Percentiles rank a stretch among this genome's conserved stretches.
Evolutionary conservation across 2,329 filamentous ascomycete genomes (phyloP).

Genomic region (Leptographium galeiforme): DNA sequence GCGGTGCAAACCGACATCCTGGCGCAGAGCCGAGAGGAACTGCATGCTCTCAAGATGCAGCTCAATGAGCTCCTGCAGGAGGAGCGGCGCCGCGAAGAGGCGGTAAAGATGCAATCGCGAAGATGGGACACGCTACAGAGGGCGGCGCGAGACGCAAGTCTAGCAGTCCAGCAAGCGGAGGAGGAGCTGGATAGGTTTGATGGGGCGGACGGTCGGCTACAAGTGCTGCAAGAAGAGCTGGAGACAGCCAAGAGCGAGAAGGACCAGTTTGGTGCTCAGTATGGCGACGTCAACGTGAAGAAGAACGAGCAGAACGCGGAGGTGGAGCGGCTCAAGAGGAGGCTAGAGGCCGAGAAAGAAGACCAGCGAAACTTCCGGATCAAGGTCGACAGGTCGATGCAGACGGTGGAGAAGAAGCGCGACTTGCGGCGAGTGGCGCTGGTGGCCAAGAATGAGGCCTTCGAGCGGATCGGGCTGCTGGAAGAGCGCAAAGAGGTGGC

Average conservation of each 20-base stretch:
- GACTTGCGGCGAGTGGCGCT: slow-evolving; percentile 40
- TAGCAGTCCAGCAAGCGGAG: slow-evolving; percentile 36
- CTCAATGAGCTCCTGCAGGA: slow-evolving; percentile 32
- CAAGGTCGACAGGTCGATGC: slow-evolving; percentile 40
- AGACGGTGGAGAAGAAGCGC: slow-evolving; percentile 34
- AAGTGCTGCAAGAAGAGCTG: slow-evolving; percentile 44
- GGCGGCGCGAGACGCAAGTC: slow-evolving; percentile 44
- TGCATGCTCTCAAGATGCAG: slow-evolving; percentile 36
- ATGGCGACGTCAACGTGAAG: slow-evolving; percentile 34
- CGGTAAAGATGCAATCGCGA: slow-evolving; percentile 34
- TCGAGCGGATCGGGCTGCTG: slow-evolving; percentile 35
- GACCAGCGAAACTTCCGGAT: slow-evolving; percentile 25
- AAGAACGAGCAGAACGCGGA: slow-evolving; percentile 34
- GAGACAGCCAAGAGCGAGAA: slow-evolving; percentile 31
- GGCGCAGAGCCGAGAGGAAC: slow-evolving; percentile 40
- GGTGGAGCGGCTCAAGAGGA: slow-evolving; percentile 25
- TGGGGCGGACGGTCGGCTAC: slow-evolving; percentile 54
- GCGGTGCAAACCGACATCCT: slow-evolving; percentile 33
- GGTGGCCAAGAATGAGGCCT: slow-evolving; percentile 47
- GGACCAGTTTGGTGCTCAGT: slow-evolving; percentile 39
- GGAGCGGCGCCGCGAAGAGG: slow-evolving; percentile 33
- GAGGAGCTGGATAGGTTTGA: slow-evolving; percentile 53
- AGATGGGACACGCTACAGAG: slow-evolving; percentile 30
- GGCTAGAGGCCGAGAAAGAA: slow-evolving; percentile 18
- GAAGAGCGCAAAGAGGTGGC: slow-evolving; percentile 30